Percentiles rank a stretch among this genome's conserved stretches.
phyloP scores from a whole-genome alignment of 2,329 filamentous ascomycete species.

The Bertia moriformis region DNA sequence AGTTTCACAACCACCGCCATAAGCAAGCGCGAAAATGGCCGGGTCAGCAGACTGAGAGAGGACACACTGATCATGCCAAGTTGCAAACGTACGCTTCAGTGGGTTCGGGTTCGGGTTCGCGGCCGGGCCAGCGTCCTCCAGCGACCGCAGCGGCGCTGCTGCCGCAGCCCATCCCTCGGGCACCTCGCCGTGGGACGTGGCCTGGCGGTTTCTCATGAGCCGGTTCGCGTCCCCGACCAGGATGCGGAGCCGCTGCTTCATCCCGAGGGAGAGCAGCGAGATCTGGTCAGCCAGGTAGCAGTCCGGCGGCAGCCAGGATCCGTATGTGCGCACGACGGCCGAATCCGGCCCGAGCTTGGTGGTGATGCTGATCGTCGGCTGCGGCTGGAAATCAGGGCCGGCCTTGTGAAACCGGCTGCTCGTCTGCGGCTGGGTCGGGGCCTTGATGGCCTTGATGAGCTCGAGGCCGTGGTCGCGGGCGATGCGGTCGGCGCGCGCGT shows the following conservation, averaged over 20 bases:
- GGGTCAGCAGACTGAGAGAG: conserved; percentile 21
- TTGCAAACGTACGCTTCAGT: conserved; percentile 39
- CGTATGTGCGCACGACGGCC: conserved; percentile 44
- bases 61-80: conserved; percentile 3
- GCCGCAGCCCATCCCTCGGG: conserved; percentile 64
- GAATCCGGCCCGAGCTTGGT: conserved; percentile 46
- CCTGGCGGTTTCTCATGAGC: conserved; percentile 57
- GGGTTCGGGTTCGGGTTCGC: conserved; percentile 28
- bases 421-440: conserved; percentile 25
- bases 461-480: conserved; percentile 40
- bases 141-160: conserved; percentile 37
- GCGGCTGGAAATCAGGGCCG: conserved; percentile 30
- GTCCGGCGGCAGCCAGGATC: conserved; percentile 61
- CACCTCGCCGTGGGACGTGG: conserved; percentile 65
- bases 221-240: conserved; percentile 65
- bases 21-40: conserved; percentile 5
- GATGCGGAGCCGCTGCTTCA: conserved; percentile 63
- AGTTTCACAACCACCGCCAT: too few species aligned
- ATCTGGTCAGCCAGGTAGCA: conserved; percentile 69
- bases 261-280: conserved; percentile 67
- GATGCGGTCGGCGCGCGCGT: conserved; percentile 40
- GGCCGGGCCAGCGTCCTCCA: conserved; percentile 14
- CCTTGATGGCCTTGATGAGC: conserved; percentile 40
- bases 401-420: too few species aligned
- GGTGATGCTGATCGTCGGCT: conserved; percentile 35